These are phyloP conservation scores for Phyllosticta citribraziliensis DNA, from an alignment of 2,329 filamentous ascomycete genomes.

Conservation along the genomic window DNA sequence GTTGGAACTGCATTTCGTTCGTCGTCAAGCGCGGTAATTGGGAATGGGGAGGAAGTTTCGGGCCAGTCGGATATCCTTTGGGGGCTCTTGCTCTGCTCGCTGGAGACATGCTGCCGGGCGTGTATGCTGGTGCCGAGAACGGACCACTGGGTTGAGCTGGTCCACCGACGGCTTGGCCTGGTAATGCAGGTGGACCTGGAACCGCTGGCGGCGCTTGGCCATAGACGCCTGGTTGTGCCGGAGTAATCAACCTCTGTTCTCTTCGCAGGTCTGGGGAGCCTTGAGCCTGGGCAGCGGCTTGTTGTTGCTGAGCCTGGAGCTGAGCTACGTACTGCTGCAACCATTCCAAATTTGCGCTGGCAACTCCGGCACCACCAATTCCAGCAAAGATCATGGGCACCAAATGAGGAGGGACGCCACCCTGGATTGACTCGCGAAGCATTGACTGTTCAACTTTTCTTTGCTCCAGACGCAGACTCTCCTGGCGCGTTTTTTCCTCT, in stretches of 20 bases:
- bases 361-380: constrained; percentile 39
- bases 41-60: constrained; percentile 36
- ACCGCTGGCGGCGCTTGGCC: constrained; percentile 22
- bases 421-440: constrained; percentile 42
- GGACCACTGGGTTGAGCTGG: constrained; percentile 28
- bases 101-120: constrained; percentile 24
- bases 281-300: constrained; percentile 27
- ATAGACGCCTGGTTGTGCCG: constrained; percentile 23
- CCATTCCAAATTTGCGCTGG: constrained; percentile 40
- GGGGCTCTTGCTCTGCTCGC: constrained; percentile 20
- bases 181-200: constrained; percentile 24
- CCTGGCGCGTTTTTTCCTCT: constrained; percentile 44
- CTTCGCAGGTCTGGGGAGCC: constrained; percentile 30
- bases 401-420: constrained; percentile 41
- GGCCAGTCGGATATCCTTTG: constrained; percentile 24
- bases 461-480: constrained; percentile 39
- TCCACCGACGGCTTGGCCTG: constrained; percentile 22
- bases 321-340: constrained; percentile 41
- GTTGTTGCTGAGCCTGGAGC: constrained; percentile 34
- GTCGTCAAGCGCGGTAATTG: constrained; percentile 42
- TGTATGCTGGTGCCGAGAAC: constrained; percentile 24
- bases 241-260: constrained; percentile 34
- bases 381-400: constrained; percentile 46
- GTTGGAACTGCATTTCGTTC: constrained; percentile 42
- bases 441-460: constrained; percentile 44